phyloP scores from a whole-genome alignment of 2,329 filamentous ascomycete genomes.

The Penicillium sp. region DNA sequence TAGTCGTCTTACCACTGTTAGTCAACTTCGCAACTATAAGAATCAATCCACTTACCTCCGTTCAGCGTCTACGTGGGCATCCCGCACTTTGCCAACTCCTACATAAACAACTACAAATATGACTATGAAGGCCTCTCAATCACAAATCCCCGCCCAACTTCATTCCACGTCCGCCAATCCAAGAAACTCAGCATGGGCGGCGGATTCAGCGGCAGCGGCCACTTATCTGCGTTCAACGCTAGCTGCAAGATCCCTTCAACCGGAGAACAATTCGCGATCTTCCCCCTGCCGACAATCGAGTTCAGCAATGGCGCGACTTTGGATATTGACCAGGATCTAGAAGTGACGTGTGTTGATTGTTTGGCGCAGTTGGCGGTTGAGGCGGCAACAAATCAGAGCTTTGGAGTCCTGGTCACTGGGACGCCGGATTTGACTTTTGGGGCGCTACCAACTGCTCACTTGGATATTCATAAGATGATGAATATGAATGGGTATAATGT shows the following conservation, averaged over 20 bases:
- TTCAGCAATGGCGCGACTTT: constrained; percentile 15
- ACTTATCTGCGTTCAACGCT: constrained; percentile 24
- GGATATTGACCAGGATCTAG: constrained; percentile 24
- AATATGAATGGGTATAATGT: constrained; percentile 23
- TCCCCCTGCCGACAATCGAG: constrained; percentile 18
- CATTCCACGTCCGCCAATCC: constrained; percentile 24
- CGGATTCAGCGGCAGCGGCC: constrained; percentile 22
- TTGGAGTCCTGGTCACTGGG: constrained; percentile 19
- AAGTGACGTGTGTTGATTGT: constrained; percentile 25
- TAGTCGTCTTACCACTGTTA: constrained; percentile 25
- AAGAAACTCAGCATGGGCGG: constrained; percentile 17
- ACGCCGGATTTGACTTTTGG: constrained; percentile 19
- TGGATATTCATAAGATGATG: constrained; percentile 25
- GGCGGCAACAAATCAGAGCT: constrained; percentile 17
- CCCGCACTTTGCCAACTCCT: constrained; percentile 23
- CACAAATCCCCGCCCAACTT: constrained; percentile 22
- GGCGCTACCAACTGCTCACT: constrained; percentile 22
- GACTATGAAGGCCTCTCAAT: constrained; percentile 22
- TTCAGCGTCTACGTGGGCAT: constrained; percentile 25
- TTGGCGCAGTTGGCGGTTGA: constrained; percentile 18
- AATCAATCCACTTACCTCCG: neutral
- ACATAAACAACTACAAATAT: constrained; percentile 25
- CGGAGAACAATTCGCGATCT: constrained; percentile 16
- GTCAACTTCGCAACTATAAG: neutral
- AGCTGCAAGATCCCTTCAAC: constrained; percentile 13